phyloP scores from a whole-genome alignment of 2,329 filamentous ascomycete species.

The Alternaria sp. region DNA sequence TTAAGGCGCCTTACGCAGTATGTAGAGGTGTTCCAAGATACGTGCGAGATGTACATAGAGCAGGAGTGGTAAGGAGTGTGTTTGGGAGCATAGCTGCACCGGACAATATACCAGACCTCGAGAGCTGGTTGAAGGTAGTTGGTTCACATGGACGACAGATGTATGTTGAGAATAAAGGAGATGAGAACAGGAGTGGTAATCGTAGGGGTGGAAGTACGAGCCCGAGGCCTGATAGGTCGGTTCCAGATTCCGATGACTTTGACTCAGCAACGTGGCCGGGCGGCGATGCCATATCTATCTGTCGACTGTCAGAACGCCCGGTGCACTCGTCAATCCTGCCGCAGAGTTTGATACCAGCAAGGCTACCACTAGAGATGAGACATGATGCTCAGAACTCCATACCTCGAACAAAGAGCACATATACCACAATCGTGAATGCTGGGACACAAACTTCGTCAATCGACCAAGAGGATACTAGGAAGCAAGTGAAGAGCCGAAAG shows the following conservation, averaged over 20 bases:
- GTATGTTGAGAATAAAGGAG: not conserved
- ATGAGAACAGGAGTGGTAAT: not conserved
- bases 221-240: not conserved
- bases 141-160: not conserved
- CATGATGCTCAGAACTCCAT: rapidly evolving
- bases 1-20: not conserved
- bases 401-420: not conserved
- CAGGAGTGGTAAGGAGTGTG: not conserved
- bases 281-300: not conserved
- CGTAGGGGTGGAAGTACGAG: not conserved
- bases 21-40: not conserved
- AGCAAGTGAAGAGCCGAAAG: not conserved
- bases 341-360: not conserved
- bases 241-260: not conserved
- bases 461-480: not conserved
- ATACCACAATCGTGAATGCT: not conserved
- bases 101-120: no score
- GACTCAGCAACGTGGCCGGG: not conserved
- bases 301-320: not conserved
- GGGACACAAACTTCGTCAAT: not conserved
- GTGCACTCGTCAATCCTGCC: not conserved
- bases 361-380: not conserved
- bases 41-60: not conserved
- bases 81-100: not conserved
- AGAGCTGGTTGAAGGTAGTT: not conserved